phyloP scores from a whole-genome alignment of 371 early-diverging fungal species.

The Umbelopsis sp. region DNA sequence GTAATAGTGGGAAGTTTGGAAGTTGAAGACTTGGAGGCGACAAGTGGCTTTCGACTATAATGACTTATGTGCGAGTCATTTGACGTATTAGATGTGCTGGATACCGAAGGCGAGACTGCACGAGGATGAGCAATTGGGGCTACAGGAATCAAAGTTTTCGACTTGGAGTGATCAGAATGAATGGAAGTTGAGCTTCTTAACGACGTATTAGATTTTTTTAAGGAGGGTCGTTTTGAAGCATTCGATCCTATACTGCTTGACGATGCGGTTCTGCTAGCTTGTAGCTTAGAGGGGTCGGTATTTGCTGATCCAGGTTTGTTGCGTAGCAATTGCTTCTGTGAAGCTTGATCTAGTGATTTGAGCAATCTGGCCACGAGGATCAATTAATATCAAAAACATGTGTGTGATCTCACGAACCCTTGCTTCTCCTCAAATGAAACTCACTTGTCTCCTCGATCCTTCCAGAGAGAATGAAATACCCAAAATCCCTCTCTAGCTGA shows the following conservation, averaged over 20 bases:
- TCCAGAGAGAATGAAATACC: constrained; percentile 34
- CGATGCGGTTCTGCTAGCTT: constrained; percentile 8
- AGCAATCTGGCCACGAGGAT: background rate
- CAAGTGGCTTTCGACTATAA: background rate
- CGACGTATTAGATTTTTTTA: constrained; percentile 6
- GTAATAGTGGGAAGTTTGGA: background rate
- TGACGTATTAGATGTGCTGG: constrained; percentile 15
- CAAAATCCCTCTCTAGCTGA: constrained; percentile 46
- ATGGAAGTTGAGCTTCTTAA: constrained; percentile 8
- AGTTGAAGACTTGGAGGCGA: background rate
- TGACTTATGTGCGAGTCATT: constrained; percentile 9
- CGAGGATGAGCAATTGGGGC: background rate
- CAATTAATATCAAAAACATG: too few species aligned
- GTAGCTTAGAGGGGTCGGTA: background rate
- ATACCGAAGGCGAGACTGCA: constrained; percentile 18
- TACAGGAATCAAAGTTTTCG: background rate
- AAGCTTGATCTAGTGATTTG: background rate
- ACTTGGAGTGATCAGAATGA: constrained; percentile 15
- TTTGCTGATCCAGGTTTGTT: constrained; percentile 4
- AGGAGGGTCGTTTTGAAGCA: background rate
- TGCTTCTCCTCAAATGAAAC: background rate
- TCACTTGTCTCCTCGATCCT: constrained; percentile 33
- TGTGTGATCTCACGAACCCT: too few species aligned
- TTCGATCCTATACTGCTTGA: constrained; percentile 1
- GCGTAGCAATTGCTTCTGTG: constrained; percentile 1